Evolutionary conservation across 805 yeast species (phyloP).

Genomic region (Kluyveromyces siamensis): DNA sequence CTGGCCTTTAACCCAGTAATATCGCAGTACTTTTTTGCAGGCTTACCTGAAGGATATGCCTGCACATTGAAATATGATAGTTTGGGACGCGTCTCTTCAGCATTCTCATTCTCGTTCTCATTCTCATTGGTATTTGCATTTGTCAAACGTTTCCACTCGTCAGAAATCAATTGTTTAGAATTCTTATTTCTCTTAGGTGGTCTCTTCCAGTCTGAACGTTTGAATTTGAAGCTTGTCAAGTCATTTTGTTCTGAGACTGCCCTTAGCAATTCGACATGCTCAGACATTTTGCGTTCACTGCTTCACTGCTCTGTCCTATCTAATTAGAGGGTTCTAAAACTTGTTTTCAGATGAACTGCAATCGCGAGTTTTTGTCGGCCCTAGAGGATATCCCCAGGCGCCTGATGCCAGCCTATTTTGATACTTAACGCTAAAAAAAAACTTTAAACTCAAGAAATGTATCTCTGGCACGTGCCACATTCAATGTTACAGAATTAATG

Average conservation of each 20-base stretch:
- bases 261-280: conserved; percentile 18
- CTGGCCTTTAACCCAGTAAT: conserved; percentile 79
- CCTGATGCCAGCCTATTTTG: too few relatives aligned
- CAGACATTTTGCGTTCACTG: neutral
- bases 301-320: too few relatives aligned
- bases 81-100: conserved; percentile 32
- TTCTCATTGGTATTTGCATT: conserved; percentile 17
- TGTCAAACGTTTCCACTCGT: conserved; percentile 60
- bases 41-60: conserved; percentile 83
- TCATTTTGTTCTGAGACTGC: conserved; percentile 15
- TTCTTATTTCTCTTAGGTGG: conserved; percentile 64
- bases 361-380: too few relatives aligned
- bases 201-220: conserved; percentile 42
- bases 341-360: too few relatives aligned
- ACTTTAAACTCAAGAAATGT: too few relatives aligned
- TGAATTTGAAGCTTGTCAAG: conserved; percentile 38
- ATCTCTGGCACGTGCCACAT: too few relatives aligned
- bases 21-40: conserved; percentile 82
- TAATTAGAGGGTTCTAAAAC: too few relatives aligned
- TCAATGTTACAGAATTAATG: too few relatives aligned
- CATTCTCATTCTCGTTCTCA: conserved; percentile 8
- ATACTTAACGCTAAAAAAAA: too few relatives aligned
- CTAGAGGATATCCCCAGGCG: too few relatives aligned
- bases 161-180: conserved; percentile 59
- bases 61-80: conserved; percentile 63